Evolutionary conservation across 164 flowering plant species (phyloP), one percentile per base, ranked within the genome.

Genomic region (Annona squamosa): DNA sequence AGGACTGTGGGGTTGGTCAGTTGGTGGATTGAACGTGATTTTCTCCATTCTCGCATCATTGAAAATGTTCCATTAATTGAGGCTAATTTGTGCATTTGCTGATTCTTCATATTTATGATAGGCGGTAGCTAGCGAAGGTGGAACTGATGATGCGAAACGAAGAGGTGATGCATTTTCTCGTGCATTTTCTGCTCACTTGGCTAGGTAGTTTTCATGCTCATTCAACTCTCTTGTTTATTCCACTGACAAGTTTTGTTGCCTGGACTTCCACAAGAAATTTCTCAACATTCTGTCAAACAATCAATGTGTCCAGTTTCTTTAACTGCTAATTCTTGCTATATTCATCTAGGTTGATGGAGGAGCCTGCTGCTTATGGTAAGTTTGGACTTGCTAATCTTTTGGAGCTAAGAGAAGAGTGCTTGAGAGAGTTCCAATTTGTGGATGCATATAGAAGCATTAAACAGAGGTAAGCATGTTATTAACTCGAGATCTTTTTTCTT

Each of bases 81-180:
- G 63, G 63, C 63, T 13, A 59, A 13, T 16, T 13, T 16, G 1
- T 13, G 12, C 63, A 59, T 59, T 57, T 12, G 16, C 62, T 57
- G 17, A 12, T 12, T 57, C 62, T 57, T 57, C 43, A n/a, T 17
- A n/a, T 66, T 42, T 73, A 41, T 68, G 67, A 66, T 77, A 96
- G 99, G 99, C 99, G 45, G 97, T 93, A 76, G 99, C 99, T 69
- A 96, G 99, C 85, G 99, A 96, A 85, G 99, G 99, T 68, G 97
- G 98, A 64, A 96, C 97, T 3, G 99, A 96, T 79, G 98, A 96
- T 87, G 99, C 99, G 69, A 92, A 90, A 86, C 88, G 93, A 80
- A 85, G 99, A 76, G 99, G 99, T 68, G 99, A 91, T 84, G 98
- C 99, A 46, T 93, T 96, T 89, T 92, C 98, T 75, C 93, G 88